Evolutionary conservation across 805 yeast genomes (phyloP).

Genomic region (Groenewaldozyma salmanticensis): DNA sequence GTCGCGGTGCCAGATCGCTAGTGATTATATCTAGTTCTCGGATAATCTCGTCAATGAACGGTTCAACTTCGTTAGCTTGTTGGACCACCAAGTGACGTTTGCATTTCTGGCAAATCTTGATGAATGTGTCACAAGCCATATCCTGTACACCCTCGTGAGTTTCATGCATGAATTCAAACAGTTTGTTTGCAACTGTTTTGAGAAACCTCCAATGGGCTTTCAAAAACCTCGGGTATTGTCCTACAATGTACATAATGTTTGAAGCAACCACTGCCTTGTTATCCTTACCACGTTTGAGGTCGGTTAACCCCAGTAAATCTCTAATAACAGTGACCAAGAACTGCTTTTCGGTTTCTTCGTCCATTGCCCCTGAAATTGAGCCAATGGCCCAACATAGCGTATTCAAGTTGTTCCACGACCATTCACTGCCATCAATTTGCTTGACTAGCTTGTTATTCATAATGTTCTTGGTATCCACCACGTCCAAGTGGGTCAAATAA

Average conservation of each 20-base stretch:
- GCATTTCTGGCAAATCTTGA: slow-evolving; percentile 91
- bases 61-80: slow-evolving; percentile 78
- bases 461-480: slow-evolving; percentile 84
- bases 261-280: slow-evolving; percentile 99
- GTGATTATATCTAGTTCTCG: slow-evolving; percentile 75
- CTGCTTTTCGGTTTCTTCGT: slow-evolving; percentile 92
- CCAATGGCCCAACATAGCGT: slow-evolving; percentile 99
- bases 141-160: slow-evolving; percentile 99
- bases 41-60: slow-evolving; percentile 86
- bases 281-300: slow-evolving; percentile 93
- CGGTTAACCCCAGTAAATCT: slow-evolving; percentile 84
- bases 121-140: slow-evolving; percentile 99
- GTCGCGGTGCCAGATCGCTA: slow-evolving; percentile 91
- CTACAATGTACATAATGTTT: slow-evolving; percentile 98
- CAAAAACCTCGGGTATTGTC: slow-evolving; percentile 94
- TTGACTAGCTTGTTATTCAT: slow-evolving; percentile 86
- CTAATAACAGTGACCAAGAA: slow-evolving; percentile 89
- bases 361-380: slow-evolving; percentile 97
- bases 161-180: slow-evolving; percentile 98
- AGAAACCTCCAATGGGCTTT: slow-evolving; percentile 98
- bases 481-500: slow-evolving; percentile 90
- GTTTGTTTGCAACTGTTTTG: slow-evolving; percentile 89
- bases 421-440: slow-evolving; percentile 92
- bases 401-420: slow-evolving; percentile 99
- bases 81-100: slow-evolving; percentile 87